These are phyloP conservation scores for Takashimella koratensis DNA, from an alignment of 1,284 basidiomycete species.

Conservation along the genomic window DNA sequence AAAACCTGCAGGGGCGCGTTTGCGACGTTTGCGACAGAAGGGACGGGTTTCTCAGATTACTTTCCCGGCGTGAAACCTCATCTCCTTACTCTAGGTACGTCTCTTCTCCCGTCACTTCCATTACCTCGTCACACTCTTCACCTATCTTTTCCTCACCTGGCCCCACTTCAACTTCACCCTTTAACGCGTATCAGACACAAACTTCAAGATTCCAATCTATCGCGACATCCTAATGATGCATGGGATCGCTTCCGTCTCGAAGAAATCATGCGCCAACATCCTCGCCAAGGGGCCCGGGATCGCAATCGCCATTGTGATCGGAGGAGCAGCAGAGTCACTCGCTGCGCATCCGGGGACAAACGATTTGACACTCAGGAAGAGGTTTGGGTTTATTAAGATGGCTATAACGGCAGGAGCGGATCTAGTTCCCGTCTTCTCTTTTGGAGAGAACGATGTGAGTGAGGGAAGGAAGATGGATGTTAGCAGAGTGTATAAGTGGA, in stretches of 20 bases:
- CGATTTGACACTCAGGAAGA: constrained; percentile 79
- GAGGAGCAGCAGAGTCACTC: constrained; percentile 91
- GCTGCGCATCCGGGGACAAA: constrained; percentile 86
- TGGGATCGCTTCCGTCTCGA: constrained; percentile 90
- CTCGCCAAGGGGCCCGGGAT: constrained; percentile 64
- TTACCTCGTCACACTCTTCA: background rate
- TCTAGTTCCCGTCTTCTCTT: constrained; percentile 91
- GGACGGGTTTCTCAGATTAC: constrained; percentile 82
- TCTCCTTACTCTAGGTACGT: constrained; percentile 71
- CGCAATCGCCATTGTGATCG: constrained; percentile 91
- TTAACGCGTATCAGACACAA: constrained; percentile 56
- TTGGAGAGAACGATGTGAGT: constrained; percentile 94
- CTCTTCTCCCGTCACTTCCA: background rate
- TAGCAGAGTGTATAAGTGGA: background rate
- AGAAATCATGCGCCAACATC: constrained; percentile 83
- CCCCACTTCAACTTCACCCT: constrained; percentile 3
- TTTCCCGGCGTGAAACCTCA: constrained; percentile 93
- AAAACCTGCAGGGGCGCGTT: constrained; percentile 69
- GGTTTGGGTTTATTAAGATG: constrained; percentile 92
- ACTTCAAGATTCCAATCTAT: constrained; percentile 91
- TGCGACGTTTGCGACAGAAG: constrained; percentile 90
- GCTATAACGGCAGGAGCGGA: constrained; percentile 92
- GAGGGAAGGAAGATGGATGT: background rate
- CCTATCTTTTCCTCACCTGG: background rate
- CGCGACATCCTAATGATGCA: constrained; percentile 81